Evolutionary conservation across 805 yeast species (phyloP).

Genomic region (Nematodospora valgi): DNA sequence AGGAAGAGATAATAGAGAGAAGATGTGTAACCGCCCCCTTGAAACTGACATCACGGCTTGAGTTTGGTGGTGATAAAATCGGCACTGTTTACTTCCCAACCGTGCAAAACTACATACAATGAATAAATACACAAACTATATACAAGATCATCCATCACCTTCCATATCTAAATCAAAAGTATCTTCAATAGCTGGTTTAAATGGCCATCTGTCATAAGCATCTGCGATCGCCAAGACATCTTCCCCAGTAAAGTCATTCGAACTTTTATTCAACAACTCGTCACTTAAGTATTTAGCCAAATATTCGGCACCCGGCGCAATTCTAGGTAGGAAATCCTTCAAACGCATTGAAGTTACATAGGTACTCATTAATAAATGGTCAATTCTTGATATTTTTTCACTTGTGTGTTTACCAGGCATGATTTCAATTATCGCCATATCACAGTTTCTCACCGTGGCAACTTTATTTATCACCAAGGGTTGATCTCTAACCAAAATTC

Average conservation of each 20-base stretch:
- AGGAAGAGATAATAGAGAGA: not conserved
- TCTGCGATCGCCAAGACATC: conserved; percentile 54
- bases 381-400: conserved; percentile 34
- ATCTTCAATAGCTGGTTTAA: conserved; percentile 54
- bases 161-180: conserved; percentile 12
- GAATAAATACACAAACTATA: not conserved
- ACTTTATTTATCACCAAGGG: conserved; percentile 29
- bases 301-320: conserved; percentile 82
- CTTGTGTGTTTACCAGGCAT: conserved; percentile 28
- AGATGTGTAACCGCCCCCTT: conserved; percentile 3
- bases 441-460: conserved; percentile 22
- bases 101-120: not conserved
- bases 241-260: conserved; percentile 47
- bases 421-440: conserved; percentile 58
- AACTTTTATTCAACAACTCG: conserved; percentile 40
- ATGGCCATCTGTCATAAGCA: conserved; percentile 74
- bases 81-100: no score
- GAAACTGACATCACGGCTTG: no score
- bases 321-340: conserved; percentile 23
- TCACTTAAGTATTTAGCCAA: conserved; percentile 26
- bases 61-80: no score
- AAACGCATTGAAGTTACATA: conserved; percentile 2
- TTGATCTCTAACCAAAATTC: conserved; percentile 32
- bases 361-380: conserved; percentile 4
- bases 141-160: conserved; percentile 1